Conservation (phyloP, 208 protist species). For the Strigomonas culicis region DNA sequence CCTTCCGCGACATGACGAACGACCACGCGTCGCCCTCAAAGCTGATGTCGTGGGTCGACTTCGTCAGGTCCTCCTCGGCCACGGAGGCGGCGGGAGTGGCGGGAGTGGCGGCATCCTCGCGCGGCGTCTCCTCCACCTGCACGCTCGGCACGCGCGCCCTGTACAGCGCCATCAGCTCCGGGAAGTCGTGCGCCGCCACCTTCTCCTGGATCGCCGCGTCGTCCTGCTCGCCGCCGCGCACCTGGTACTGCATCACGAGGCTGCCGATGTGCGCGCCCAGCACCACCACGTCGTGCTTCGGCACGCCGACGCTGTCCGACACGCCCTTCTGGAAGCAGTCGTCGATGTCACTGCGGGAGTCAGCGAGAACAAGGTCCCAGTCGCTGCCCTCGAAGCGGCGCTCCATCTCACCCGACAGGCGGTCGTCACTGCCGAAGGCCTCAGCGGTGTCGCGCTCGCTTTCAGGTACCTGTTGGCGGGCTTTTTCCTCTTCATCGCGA, state of each 20-base stretch:
- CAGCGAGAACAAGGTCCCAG: constrained; percentile 53
- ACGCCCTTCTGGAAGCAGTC: constrained; percentile 40
- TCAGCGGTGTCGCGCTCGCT: not conserved
- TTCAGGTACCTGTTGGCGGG: not conserved
- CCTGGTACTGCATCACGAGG: constrained; percentile 45
- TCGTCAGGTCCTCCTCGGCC: constrained; percentile 9
- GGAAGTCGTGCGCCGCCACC: constrained; percentile 38
- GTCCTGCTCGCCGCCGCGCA: constrained; percentile 22
- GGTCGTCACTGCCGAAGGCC: not conserved
- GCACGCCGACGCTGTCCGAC: constrained; percentile 31
- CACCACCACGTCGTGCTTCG: constrained; percentile 28
- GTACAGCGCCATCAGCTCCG: constrained; percentile 37
- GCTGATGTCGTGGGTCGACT: constrained; percentile 18
- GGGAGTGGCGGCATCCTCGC: not conserved
- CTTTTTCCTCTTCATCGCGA: not conserved
- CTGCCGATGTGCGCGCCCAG: constrained; percentile 36
- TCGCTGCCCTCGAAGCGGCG: constrained; percentile 57
- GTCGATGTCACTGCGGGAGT: constrained; percentile 31
- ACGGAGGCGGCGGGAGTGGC: not conserved
- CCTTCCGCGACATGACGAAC: constrained; percentile 24
- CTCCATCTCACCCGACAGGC: constrained; percentile 44
- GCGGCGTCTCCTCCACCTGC: constrained; percentile 4
- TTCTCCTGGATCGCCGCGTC: constrained; percentile 35
- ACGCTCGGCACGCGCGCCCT: constrained; percentile 19
- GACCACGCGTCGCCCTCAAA: constrained; percentile 42